Conservation (phyloP, 257 asterid genomes). For the Solanum lycopersicoides region DNA sequence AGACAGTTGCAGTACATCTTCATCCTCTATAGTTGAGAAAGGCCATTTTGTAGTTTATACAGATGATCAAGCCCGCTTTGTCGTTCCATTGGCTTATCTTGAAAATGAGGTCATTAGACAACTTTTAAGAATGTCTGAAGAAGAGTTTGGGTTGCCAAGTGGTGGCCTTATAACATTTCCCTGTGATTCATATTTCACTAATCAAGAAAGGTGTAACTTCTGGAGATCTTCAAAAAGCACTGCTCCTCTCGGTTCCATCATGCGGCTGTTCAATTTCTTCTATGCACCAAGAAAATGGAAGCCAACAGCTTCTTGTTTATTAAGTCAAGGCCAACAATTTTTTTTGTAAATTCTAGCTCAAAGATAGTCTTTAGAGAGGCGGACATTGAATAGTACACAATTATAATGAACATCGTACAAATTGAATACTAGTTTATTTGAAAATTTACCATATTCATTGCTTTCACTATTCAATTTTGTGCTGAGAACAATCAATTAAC, state of each 20-base stretch:
- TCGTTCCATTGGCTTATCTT: background rate
- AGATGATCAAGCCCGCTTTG: background rate
- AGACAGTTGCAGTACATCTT: background rate
- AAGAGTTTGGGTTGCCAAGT: background rate
- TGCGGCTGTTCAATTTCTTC: background rate
- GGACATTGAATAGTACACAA: background rate
- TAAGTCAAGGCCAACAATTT: too few relatives aligned
- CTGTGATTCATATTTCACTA: background rate
- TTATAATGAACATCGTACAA: background rate
- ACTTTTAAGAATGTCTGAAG: background rate
- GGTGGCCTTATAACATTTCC: background rate
- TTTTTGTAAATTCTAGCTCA: background rate
- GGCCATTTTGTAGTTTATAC: constrained; percentile 29
- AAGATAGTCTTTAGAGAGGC: background rate
- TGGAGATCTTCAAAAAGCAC: background rate
- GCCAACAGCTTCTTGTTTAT: background rate
- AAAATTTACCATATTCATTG: background rate
- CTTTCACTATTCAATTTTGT: background rate
- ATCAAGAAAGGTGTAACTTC: background rate
- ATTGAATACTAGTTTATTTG: background rate
- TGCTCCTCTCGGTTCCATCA: background rate
- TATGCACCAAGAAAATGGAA: background rate
- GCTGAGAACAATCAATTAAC: background rate
- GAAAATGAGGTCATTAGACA: background rate
- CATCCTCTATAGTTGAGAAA: background rate